phyloP scores from a whole-genome alignment of 176 grass and related monocot genomes.

The Hsuehochloa calcarea region DNA sequence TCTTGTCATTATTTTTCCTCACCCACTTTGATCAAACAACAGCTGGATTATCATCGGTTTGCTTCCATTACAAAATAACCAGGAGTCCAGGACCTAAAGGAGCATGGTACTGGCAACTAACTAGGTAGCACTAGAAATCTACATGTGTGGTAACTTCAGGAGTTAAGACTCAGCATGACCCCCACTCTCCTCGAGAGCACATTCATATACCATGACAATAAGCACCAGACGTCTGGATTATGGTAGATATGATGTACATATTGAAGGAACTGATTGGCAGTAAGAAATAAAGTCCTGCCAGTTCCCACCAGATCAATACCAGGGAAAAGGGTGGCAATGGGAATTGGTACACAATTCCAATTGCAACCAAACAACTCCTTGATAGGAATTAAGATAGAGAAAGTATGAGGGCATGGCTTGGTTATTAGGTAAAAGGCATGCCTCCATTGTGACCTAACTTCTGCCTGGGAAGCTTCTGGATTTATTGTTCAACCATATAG shows the following conservation, averaged over 20 bases:
- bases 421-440: neutral
- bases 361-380: neutral
- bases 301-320: constrained; percentile 11
- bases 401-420: neutral
- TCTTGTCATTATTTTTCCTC: neutral
- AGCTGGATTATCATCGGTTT: neutral
- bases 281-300: neutral
- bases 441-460: neutral
- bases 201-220: neutral
- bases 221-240: neutral
- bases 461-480: neutral
- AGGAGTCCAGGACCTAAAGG: neutral
- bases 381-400: neutral
- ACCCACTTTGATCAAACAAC: neutral
- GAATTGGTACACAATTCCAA: neutral
- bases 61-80: neutral
- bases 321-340: neutral
- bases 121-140: neutral
- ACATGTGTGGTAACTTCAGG: neutral
- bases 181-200: neutral
- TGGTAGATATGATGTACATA: neutral
- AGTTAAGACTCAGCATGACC: neutral
- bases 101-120: neutral
- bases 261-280: neutral
- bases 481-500: neutral